Evolutionary conservation across 2,329 filamentous ascomycete species (phyloP).

Genomic region (Phialocephala sp.): DNA sequence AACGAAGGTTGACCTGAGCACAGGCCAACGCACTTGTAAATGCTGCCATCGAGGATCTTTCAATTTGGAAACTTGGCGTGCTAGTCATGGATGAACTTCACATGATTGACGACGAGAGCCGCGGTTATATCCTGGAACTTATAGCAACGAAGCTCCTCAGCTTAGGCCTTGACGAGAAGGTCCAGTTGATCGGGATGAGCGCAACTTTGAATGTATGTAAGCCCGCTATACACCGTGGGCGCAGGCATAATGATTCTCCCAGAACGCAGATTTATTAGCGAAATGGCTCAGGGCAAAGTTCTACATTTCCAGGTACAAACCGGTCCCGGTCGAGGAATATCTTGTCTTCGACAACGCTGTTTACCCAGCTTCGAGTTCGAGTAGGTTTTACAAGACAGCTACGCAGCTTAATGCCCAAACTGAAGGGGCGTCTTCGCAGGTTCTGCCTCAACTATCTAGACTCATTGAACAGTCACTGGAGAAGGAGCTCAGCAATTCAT

Average conservation of each 20-base stretch:
- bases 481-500: conserved; percentile 67
- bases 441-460: conserved; percentile 49
- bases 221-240: too few species aligned
- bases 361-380: conserved; percentile 66
- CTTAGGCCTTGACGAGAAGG: conserved; percentile 8
- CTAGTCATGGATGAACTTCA: conserved; percentile 82
- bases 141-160: conserved; percentile 26
- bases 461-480: conserved; percentile 60
- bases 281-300: conserved; percentile 72
- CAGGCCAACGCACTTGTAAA: conserved; percentile 79
- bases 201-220: conserved; percentile 70
- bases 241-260: conserved; percentile 1
- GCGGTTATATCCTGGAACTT: conserved; percentile 75
- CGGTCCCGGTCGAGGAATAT: conserved; percentile 77
- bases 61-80: conserved; percentile 64
- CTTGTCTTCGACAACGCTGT: conserved; percentile 73
- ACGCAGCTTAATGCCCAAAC: conserved; percentile 52
- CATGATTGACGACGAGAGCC: conserved; percentile 78
- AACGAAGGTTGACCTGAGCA: conserved; percentile 13
- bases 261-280: conserved; percentile 74
- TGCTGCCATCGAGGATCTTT: conserved; percentile 72
- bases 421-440: conserved; percentile 42
- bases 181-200: conserved; percentile 66
- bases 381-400: conserved; percentile 62
- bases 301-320: conserved; percentile 74